Conservation (phyloP, 148 eudicot genomes). For the Vaccinium corymbosum region DNA sequence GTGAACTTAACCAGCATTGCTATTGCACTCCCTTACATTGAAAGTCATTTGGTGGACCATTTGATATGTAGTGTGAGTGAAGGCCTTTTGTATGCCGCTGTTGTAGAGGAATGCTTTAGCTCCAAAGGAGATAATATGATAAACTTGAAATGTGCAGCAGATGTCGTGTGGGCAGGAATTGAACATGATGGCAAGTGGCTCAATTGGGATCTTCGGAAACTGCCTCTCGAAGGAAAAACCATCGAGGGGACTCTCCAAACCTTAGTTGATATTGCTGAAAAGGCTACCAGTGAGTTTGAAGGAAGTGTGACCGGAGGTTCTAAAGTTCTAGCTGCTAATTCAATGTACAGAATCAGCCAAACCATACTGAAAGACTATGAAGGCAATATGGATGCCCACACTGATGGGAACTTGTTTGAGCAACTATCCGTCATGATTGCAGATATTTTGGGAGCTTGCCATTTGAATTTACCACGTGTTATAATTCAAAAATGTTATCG, state of each 20-base stretch:
- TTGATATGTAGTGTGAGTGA: not conserved
- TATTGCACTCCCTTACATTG: not conserved
- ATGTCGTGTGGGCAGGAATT: slow-evolving; percentile 5
- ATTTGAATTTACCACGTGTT: not conserved
- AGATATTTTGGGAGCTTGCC: not conserved
- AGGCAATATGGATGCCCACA: not conserved
- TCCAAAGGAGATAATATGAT: not conserved
- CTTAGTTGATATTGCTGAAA: not conserved
- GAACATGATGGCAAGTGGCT: not conserved
- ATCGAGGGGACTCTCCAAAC: not conserved
- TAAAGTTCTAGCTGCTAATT: not conserved
- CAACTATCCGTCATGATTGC: slow-evolving; percentile 12
- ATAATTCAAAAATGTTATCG: slow-evolving; percentile 4
- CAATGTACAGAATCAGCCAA: not conserved
- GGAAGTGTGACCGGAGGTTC: not conserved
- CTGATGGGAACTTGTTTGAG: slow-evolving; percentile 1
- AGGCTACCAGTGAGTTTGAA: not conserved
- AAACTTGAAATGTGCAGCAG: not conserved
- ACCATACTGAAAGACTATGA: not conserved
- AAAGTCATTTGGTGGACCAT: not conserved
- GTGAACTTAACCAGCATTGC: slow-evolving; percentile 10
- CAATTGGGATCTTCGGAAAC: not conserved
- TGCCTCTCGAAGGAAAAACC: not conserved
- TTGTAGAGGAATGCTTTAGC: not conserved
- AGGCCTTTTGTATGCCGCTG: not conserved